Evolutionary conservation across 179 eudicot species (phyloP), one percentile per base, ranked within the genome.

Genomic region (Pouteria campechiana): DNA sequence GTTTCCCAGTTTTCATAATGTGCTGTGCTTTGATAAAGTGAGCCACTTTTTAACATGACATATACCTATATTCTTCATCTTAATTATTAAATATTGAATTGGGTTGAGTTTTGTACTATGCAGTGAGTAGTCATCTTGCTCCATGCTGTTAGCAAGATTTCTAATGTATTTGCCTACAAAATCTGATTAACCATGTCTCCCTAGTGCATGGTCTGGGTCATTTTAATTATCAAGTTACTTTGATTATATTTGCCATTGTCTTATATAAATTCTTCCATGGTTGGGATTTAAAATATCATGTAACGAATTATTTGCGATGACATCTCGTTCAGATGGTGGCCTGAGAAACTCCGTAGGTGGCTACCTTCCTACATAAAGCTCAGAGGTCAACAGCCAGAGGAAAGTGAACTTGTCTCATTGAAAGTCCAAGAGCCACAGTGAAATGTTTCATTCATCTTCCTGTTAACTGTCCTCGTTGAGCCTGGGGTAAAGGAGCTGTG

Each of bases 361-460:
- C 49, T 71, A 15, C 93, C 85, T 2, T 74, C 65, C 52, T 60
- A 58, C 48, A 54, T 71, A 41, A 76, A 60, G 48, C 22, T 49
- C 36, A 67, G 93, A 66, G 72, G 67, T 30, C 85, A 66, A 50
- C 89, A 68, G 25, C 74, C 75, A n/a, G n/a, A n/a, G 56, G 97
- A 89, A 48, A 81, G 83, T 58, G 97, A 89, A 66, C 62, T 85
- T 12, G 71, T 70, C 24, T 67, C 76, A 4, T 60, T 89, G 41
- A 85, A 61, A 57, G 50, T 44, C 52, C 74, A 78, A 55, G 88
- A 72, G 25, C 70, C 64, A 49, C 72, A 58, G 52, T 68, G n/a
- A n/a, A n/a, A n/a, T n/a, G n/a, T n/a, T n/a, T n/a, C n/a, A n/a
- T n/a, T n/a, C n/a, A n/a, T n/a, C n/a, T n/a, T n/a, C n/a, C n/a